These are phyloP conservation scores for Endotrypanum monterogeii DNA, from an alignment of 208 protist genomes.

Conservation along the genomic window DNA sequence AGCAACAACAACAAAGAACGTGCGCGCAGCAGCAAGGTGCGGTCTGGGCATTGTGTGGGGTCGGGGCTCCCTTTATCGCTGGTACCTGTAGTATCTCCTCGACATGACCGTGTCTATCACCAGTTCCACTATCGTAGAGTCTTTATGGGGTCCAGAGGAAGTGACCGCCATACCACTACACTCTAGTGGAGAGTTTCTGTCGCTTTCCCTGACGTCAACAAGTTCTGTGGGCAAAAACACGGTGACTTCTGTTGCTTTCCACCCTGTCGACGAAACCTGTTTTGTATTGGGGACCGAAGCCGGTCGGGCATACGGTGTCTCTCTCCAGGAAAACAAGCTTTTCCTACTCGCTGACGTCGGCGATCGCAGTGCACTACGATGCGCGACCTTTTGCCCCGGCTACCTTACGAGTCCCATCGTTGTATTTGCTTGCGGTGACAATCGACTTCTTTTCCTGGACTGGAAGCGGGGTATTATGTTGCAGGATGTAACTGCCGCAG, in stretches of 20 bases:
- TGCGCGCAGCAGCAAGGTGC: too few relatives aligned
- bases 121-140: slow-evolving; percentile 18
- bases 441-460: slow-evolving; percentile 42
- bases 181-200: slow-evolving; percentile 16
- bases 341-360: slow-evolving; percentile 40
- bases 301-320: slow-evolving; percentile 44
- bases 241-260: slow-evolving; percentile 31
- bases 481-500: slow-evolving; percentile 23
- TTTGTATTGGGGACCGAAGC: slow-evolving; percentile 38
- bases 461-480: slow-evolving; percentile 44
- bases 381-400: slow-evolving; percentile 36
- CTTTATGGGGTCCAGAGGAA: slow-evolving; percentile 17
- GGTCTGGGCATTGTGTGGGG: too few relatives aligned
- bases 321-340: slow-evolving; percentile 45
- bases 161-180: slow-evolving; percentile 6
- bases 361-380: slow-evolving; percentile 15
- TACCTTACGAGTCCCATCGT: slow-evolving; percentile 36
- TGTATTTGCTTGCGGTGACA: slow-evolving; percentile 20
- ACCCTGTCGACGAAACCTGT: slow-evolving; percentile 33
- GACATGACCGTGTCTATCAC: slow-evolving; percentile 25
- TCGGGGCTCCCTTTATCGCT: neutral
- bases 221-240: neutral
- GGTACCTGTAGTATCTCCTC: neutral
- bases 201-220: slow-evolving; percentile 2
- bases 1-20: too few relatives aligned